Evolutionary conservation across 2,329 filamentous ascomycete species (phyloP), one percentile per base, ranked within the genome.

Genomic region (Aspergillus sojae): DNA sequence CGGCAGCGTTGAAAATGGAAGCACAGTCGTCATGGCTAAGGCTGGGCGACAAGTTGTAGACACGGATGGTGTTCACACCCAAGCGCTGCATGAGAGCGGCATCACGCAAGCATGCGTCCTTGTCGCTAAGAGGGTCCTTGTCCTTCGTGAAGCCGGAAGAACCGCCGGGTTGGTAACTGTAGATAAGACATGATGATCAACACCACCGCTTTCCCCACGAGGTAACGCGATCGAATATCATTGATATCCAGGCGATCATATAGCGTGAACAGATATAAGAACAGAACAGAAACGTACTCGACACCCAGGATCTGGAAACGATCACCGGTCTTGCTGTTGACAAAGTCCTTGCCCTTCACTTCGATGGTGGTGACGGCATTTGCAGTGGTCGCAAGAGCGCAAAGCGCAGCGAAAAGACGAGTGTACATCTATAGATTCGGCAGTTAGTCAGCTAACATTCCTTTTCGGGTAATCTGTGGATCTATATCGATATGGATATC

Each of bases 41-140:
- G 3, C 79, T 78, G 21, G 87, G 86, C 66, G 87, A 83, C 65
- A 89, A 76, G 74, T 89, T 89, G 82, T 90, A 90, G 60, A 87
- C 83, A 63, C 88, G 86, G 68, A 89, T 87, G 10, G 86, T 88
- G 77, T 90, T 90, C 68, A 87, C 84, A 74, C 87, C 88, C 57
- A 89, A 78, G 64, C 81, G 77, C 77, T 90, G 88, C 80, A 90
- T 86, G 53, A 89, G 78, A 26, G 85, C 84, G 21, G 87, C 87
- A 80, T 90, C 87, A 59, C 88, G 84, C 67, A 89, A 74, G 72
- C 88, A 90, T 28, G 82, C 77, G 14, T 82, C 81, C n/a, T 77
- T 80, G 70, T 89, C 81, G 71, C 81, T 86, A 63, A 90, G 77
- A 36, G 86, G 84, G 72, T 90, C 88, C 34, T 76, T 74, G 19